Percentiles rank a stretch among this genome's conserved stretches.
Conservation (phyloP, 2,329 filamentous ascomycete species). For the Colletotrichum agaves region DNA sequence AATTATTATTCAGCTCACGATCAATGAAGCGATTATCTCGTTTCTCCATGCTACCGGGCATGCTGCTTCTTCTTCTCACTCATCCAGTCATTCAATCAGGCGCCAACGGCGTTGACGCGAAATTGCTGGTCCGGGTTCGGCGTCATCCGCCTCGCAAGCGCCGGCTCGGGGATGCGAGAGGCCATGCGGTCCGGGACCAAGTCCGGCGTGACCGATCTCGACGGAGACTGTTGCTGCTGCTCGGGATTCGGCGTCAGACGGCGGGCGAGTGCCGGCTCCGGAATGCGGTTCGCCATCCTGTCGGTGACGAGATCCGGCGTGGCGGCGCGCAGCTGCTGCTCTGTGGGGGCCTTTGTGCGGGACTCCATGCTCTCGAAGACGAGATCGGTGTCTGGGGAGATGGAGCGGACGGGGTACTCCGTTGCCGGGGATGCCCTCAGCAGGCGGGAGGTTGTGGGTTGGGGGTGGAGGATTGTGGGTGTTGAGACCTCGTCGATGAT, state of each 20-base stretch:
- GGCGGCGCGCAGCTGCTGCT: constrained; percentile 45
- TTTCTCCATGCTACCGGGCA: constrained; percentile 1
- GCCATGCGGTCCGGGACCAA: constrained; percentile 71
- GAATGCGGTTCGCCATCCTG: constrained; percentile 65
- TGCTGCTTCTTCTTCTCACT: neutral
- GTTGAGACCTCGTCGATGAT: constrained; percentile 56
- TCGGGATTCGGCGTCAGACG: constrained; percentile 62
- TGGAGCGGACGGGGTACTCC: constrained; percentile 64
- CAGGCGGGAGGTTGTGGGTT: constrained; percentile 66
- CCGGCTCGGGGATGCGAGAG: constrained; percentile 63
- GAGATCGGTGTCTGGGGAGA: constrained; percentile 33
- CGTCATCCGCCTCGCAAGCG: constrained; percentile 55
- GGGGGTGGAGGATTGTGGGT: constrained; percentile 62
- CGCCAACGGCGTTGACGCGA: constrained; percentile 42
- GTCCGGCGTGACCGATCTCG: constrained; percentile 60
- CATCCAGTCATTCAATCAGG: constrained; percentile 23
- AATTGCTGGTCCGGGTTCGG: constrained; percentile 60
- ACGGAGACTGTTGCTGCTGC: constrained; percentile 46
- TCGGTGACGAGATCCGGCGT: constrained; percentile 70
- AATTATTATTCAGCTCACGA: neutral
- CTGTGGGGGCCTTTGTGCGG: constrained; percentile 53
- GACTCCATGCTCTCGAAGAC: constrained; percentile 34
- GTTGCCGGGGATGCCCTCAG: constrained; percentile 65
- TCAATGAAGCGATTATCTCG: neutral
- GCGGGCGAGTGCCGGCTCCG: constrained; percentile 56